Conservation (phyloP, 306 rosid genomes). For the Cucumis hystrix region DNA sequence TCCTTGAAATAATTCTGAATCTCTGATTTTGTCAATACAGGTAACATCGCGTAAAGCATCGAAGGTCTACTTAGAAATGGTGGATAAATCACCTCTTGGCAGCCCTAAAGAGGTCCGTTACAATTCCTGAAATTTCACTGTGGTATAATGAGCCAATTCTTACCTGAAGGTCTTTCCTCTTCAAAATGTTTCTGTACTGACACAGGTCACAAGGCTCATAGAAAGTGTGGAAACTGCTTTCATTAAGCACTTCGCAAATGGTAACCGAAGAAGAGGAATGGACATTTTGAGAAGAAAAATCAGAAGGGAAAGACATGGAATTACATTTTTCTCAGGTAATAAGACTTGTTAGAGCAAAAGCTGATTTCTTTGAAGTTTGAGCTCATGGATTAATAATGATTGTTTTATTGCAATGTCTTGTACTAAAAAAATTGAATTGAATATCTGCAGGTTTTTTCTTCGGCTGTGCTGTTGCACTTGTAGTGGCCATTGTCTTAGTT, state of each 20-base stretch:
- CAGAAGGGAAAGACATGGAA: slow-evolving; percentile 39
- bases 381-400: not conserved
- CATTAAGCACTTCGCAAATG: slow-evolving; percentile 45
- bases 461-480: slow-evolving; percentile 44
- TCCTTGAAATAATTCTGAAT: not conserved
- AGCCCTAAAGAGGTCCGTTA: slow-evolving; percentile 38
- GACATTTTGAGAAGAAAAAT: slow-evolving; percentile 31
- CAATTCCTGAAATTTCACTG: not conserved
- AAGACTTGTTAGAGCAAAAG: not conserved
- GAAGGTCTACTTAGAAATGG: slow-evolving; percentile 48
- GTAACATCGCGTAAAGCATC: slow-evolving; percentile 45
- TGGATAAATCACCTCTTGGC: slow-evolving; percentile 49
- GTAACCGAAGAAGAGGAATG: slow-evolving; percentile 36
- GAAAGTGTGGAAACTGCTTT: slow-evolving; percentile 54
- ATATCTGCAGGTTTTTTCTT: slow-evolving; percentile 25
- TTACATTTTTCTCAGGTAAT: slow-evolving; percentile 36
- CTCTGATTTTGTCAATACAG: slow-evolving; percentile 16
- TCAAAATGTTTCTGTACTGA: slow-evolving; percentile 8
- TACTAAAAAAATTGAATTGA: not conserved
- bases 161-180: not conserved
- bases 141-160: not conserved
- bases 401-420: not conserved
- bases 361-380: not conserved
- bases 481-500: slow-evolving; percentile 30
- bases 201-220: slow-evolving; percentile 43